Evolutionary conservation across 345 rosid genomes (phyloP), one percentile per base, ranked within the genome.

Genomic region (Camelina sativa): DNA sequence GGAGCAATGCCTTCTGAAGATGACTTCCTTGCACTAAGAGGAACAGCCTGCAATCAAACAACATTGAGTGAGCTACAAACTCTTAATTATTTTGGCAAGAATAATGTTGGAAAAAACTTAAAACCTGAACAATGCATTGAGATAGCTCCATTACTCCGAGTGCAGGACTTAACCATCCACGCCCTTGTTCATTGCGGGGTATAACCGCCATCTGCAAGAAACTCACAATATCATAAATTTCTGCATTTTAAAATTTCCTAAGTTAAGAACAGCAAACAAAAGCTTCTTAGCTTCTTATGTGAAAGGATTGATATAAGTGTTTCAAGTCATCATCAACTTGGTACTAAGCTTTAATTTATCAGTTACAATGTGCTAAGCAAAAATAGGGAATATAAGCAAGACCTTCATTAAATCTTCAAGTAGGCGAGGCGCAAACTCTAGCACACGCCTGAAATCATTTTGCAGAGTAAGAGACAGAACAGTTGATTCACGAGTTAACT

Each of bases 131-230:
- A 71, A 96, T 83, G 73, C 97, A 89, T 62, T 91, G 98, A 69
- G 97, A 91, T 68, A 96, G 91, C 82, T 96, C 99, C 67, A 86
- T 75, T 16, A 96, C 97, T 79, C 99, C 96, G 8, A 83, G 67
- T 46, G 98, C 98, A 71, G 99, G 99, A 78, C 91, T 87, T 74
- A 92, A 84, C 98, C 96, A 92, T 80, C 99, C 99, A 86, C 76
- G 92, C 35, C 91, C 94, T 82, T 87, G 91, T 25, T 92, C 84
- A 74, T 79, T 87, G 34, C 88, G 96, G 6, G 98, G 97, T 69
- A 85, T 80, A 76, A 92, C 78, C 2, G 98, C 97, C 98, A 95
- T 90, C 99, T 95, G 84, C 79, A 81, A 23, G 35, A 71, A 47
- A 70, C 11, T 57, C 72, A 62, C 16, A 47, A 11, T 43, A 43